Percentiles rank a stretch among this genome's conserved stretches.
Evolutionary conservation across 768 basidiomycete genomes (phyloP).

Genomic region (Naganishia onofrii): DNA sequence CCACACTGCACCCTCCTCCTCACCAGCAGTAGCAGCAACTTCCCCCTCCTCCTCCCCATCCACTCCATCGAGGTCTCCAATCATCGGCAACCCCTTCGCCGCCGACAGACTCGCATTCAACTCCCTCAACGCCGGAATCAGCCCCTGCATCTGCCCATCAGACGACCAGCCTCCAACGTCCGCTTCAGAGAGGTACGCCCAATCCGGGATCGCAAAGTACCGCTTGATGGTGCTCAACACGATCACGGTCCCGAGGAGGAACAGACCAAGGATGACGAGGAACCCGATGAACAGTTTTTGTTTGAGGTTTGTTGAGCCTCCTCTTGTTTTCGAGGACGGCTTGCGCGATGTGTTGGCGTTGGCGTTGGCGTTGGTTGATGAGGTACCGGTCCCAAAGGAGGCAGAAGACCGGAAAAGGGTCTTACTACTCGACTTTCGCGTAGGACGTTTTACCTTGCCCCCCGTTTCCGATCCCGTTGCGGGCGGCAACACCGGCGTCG

Average conservation of each 20-base stretch:
- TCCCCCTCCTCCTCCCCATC: background rate
- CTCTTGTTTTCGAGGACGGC: background rate
- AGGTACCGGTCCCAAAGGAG: background rate
- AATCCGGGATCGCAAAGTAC: slow-evolving; percentile 75
- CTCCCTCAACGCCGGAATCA: slow-evolving; percentile 56
- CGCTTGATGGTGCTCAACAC: slow-evolving; percentile 72
- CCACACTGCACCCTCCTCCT: slow-evolving; percentile 33
- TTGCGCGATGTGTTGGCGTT: background rate
- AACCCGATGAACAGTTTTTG: slow-evolving; percentile 18
- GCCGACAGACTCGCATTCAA: no score
- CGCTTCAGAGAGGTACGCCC: slow-evolving; percentile 73
- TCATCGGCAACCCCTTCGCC: no score
- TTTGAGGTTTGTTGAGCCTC: background rate
- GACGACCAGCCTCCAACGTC: slow-evolving; percentile 54
- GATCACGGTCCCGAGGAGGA: slow-evolving; percentile 32
- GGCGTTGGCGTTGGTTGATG: no score
- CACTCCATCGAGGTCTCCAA: slow-evolving; percentile 4
- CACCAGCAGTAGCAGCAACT: no score
- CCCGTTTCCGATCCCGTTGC: background rate
- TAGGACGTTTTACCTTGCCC: slow-evolving; percentile 1
- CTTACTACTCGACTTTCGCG: slow-evolving; percentile 11
- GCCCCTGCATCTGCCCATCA: slow-evolving; percentile 57
- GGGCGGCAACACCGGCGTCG: no score
- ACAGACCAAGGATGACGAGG: slow-evolving; percentile 28
- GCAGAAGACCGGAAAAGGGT: background rate